Base-by-base conservation (phyloP, 2,329 filamentous ascomycete species). In the Colletotrichum sidae region DNA sequence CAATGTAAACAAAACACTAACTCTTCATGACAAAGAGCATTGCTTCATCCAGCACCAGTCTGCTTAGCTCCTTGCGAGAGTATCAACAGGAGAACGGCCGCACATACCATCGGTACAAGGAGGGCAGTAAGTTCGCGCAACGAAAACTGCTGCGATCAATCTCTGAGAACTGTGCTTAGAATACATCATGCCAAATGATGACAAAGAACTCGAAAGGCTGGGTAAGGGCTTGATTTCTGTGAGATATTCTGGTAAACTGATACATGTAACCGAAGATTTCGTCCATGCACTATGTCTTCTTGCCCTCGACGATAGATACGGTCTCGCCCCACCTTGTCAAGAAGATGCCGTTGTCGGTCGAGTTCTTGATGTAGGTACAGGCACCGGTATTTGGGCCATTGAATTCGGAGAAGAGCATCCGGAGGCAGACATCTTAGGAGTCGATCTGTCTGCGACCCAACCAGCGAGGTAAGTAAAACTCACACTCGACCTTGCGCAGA, bases 381-480 rank as follows among this genome's bases (percentile, higher is more conserved):
- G 72, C 0, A 72, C 72, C 7, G 72, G 72, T 0, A 59, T 68
- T 5, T 73, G 71, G 71, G 65, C 72, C 3, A 69, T 72, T 12
- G 67, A 73, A 9, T 73, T 73, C 37, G 71, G 62, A 7, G 74
- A 75, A 17, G 63, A 70, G 6, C 72, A 76, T 25, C 75, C 77
- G 1, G 69, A 75, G 7, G 67, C 76, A 8, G 57, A 76, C 61
- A 74, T 70, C 3, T 80, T 81, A 44, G 86, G 86, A 7, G 83
- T 84, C 4, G 86, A 88, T 68, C 77, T 89, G 2, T 87, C 84
- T 17, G 84, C 86, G 0, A 85, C 86, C 10, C 86, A 88, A 65
- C 76, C 76, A 1, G 39, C 33, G 52, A 75, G 69, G 73, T 73
- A 55, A 42, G 68, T 39, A 44, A 3, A 15, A 6, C 39, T 4